A percentile compares a stretch with the other conserved stretches of the same genome.
Conservation (phyloP, 2,329 filamentous ascomycete genomes). For the Aspergillus carbonarius region DNA sequence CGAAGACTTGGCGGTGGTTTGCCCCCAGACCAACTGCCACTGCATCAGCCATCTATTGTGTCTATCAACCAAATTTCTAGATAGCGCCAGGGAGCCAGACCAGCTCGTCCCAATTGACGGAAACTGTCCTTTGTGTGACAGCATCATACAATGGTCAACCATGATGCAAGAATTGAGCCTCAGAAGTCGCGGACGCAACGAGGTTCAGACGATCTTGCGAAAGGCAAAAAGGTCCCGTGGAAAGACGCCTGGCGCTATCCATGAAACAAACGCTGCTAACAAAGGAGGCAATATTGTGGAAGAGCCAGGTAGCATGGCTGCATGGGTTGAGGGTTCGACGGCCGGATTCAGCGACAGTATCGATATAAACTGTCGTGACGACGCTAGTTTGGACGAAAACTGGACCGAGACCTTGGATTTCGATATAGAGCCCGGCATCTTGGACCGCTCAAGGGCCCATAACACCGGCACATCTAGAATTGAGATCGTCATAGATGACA, state of each 20-base stretch:
- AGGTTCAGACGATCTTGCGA: constrained; percentile 64
- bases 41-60: constrained; percentile 57
- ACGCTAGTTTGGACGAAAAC: constrained; percentile 32
- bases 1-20: constrained; percentile 51
- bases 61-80: constrained; percentile 53
- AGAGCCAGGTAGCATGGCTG: not conserved
- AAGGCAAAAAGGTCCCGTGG: constrained; percentile 47
- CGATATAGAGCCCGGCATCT: constrained; percentile 29
- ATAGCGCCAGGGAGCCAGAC: constrained; percentile 36
- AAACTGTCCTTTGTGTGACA: constrained; percentile 68
- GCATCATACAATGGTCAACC: constrained; percentile 66
- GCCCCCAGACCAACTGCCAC: constrained; percentile 50
- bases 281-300: not conserved
- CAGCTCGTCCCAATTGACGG: constrained; percentile 67
- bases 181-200: constrained; percentile 67
- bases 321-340: constrained; percentile 20
- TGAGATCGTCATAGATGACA: constrained; percentile 54
- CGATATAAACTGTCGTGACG: constrained; percentile 22
- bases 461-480: constrained; percentile 23
- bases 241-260: not conserved
- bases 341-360: constrained; percentile 17
- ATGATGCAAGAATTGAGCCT: constrained; percentile 82
- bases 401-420: constrained; percentile 31
- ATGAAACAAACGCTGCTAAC: not conserved
- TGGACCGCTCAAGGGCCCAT: constrained; percentile 8